These are phyloP conservation scores for Coemansia sp. DNA, from an alignment of 192 early-diverging fungal species.

Conservation along the genomic window DNA sequence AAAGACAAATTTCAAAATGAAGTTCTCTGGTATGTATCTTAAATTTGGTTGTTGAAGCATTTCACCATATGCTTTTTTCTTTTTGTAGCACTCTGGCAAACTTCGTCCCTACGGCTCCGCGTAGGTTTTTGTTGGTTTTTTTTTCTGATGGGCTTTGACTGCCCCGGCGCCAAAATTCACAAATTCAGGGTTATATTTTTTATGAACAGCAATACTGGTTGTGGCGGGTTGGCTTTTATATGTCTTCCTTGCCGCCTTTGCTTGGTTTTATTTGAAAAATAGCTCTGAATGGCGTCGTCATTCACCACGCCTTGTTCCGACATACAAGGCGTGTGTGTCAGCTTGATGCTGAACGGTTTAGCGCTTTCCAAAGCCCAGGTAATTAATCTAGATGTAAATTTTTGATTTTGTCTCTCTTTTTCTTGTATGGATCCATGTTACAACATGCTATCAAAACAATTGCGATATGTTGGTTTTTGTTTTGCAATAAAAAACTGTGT, in stretches of 20 bases:
- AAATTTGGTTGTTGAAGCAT: not conserved
- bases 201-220: not conserved
- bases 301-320: constrained; percentile 33
- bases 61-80: not conserved
- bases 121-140: not conserved
- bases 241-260: not conserved
- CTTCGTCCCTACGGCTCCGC: constrained; percentile 5
- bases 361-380: constrained; percentile 4
- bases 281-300: constrained; percentile 42
- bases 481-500: not conserved
- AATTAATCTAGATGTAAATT: constrained; percentile 6
- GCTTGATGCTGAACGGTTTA: constrained; percentile 49
- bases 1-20: constrained; percentile 31
- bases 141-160: constrained; percentile 12
- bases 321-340: constrained; percentile 34
- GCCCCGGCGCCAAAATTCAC: constrained; percentile 33
- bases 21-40: constrained; percentile 49
- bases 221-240: not conserved
- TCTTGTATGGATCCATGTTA: not conserved
- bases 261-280: not conserved
- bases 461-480: not conserved
- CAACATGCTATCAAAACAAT: not conserved
- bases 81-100: not conserved
- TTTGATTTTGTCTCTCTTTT: constrained; percentile 8
- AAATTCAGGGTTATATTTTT: not conserved